phyloP scores from a whole-genome alignment of 192 early-diverging fungal species.

The Borealophlyctis nickersoniae region DNA sequence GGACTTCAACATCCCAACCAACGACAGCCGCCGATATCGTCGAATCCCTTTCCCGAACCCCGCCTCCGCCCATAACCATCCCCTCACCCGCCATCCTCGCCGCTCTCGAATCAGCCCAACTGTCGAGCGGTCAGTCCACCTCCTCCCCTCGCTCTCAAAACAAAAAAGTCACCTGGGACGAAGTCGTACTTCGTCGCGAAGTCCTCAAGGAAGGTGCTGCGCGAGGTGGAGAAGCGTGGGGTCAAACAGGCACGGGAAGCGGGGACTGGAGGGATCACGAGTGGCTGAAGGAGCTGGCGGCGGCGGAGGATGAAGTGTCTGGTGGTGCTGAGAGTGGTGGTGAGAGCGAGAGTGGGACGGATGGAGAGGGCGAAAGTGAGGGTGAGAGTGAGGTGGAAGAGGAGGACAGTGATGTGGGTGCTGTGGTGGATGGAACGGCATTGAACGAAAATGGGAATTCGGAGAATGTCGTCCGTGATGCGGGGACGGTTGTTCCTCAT shows the following conservation, averaged over 20 bases:
- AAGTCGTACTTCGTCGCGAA: conserved; percentile 21
- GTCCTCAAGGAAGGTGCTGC: conserved; percentile 17
- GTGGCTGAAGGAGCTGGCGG: conserved; percentile 22
- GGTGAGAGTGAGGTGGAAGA: not conserved
- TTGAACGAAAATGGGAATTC: not conserved
- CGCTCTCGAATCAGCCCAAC: not conserved
- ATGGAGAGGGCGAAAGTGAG: not conserved
- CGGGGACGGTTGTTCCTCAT: not conserved
- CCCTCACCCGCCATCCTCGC: not conserved
- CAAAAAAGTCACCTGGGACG: conserved; percentile 8
- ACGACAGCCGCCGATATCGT: conserved; percentile 18
- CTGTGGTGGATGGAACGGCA: not conserved
- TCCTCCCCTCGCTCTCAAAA: not conserved
- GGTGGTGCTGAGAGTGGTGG: not conserved
- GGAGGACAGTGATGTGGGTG: not conserved
- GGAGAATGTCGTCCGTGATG: no score
- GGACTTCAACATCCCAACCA: not conserved
- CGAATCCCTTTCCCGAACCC: no score
- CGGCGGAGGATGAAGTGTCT: conserved; percentile 4
- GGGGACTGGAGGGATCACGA: conserved; percentile 20
- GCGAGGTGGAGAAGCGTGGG: conserved; percentile 6
- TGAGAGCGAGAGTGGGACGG: not conserved
- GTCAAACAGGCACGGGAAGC: not conserved
- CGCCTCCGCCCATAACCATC: not conserved
- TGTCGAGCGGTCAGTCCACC: not conserved